These are phyloP conservation scores for Aspergillus bombycis DNA, from an alignment of 2,329 filamentous ascomycete genomes.

Conservation along the genomic window DNA sequence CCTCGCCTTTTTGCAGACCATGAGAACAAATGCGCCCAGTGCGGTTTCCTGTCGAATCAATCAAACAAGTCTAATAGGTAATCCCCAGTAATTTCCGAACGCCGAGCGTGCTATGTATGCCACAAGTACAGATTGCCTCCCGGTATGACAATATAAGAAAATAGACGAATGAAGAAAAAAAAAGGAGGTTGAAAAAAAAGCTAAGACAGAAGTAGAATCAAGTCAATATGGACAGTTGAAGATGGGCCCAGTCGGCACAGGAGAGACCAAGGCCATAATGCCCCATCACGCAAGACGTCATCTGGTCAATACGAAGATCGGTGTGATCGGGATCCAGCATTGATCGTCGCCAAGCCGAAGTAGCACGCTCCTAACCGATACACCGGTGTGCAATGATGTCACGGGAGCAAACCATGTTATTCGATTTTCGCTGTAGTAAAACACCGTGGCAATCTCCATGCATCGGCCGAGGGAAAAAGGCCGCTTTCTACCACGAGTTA, in stretches of 20 bases:
- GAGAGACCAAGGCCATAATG: neutral
- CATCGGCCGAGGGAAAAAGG: neutral
- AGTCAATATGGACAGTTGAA: conserved; percentile 17
- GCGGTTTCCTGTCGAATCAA: conserved; percentile 35
- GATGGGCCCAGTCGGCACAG: conserved; percentile 14
- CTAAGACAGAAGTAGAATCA: conserved; percentile 17
- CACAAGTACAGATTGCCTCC: conserved; percentile 33
- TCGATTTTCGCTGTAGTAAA: neutral
- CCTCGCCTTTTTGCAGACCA: conserved; percentile 33
- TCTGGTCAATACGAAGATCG: neutral
- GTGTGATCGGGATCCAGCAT: conserved; percentile 18
- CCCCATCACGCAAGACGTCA: neutral
- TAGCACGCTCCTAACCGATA: conserved; percentile 22
- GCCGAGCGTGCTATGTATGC: conserved; percentile 40
- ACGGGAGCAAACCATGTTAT: conserved; percentile 16
- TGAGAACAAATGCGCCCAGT: conserved; percentile 40
- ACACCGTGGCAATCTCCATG: neutral
- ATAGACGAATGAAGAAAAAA: conserved; percentile 23
- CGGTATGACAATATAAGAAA: conserved; percentile 20
- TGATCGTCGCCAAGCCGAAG: conserved; percentile 24
- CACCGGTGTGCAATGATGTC: conserved; percentile 35
- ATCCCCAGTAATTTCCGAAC: conserved; percentile 34
- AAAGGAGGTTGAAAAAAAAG: conserved; percentile 24
- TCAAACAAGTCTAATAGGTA: conserved; percentile 39
- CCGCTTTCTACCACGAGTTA: neutral